Conservation (phyloP, 768 basidiomycete species). For the Amanita thiersii region DNA sequence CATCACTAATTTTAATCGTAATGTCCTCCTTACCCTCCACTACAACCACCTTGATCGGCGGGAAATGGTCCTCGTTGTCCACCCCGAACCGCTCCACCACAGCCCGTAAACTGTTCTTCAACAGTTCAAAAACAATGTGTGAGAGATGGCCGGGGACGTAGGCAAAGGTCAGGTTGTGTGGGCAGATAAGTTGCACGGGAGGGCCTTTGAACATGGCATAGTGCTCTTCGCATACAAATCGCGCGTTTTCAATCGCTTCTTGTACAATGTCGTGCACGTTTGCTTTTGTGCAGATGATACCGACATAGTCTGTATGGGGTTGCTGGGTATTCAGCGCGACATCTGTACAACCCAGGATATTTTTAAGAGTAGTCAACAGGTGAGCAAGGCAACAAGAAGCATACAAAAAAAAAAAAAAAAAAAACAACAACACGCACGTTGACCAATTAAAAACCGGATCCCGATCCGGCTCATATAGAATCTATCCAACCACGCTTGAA, state of each 20-base stretch:
- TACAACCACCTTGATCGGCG: conserved; percentile 90
- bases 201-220: conserved; percentile 94
- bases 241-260: conserved; percentile 97
- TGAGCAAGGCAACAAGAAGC: conserved; percentile 5
- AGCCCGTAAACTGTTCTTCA: conserved; percentile 96
- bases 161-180: conserved; percentile 74
- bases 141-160: conserved; percentile 96
- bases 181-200: conserved; percentile 94
- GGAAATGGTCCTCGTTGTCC: conserved; percentile 70
- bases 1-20: conserved; percentile 97
- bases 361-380: no score
- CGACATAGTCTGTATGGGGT: conserved; percentile 87
- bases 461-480: conserved; percentile 96
- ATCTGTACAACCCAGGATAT: no score
- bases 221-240: conserved; percentile 92
- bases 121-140: conserved; percentile 93
- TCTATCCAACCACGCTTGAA: conserved; percentile 93
- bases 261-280: conserved; percentile 97
- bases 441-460: conserved; percentile 94
- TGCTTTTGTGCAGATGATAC: conserved; percentile 93
- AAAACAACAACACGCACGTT: conserved; percentile 50
- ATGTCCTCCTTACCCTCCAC: conserved; percentile 98
- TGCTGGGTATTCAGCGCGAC: conserved; percentile 91
- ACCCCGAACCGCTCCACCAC: conserved; percentile 90
- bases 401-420: conserved; percentile 1